Evolutionary conservation across 1,284 basidiomycete genomes (phyloP), one percentile per base, ranked within the genome.

Genomic region (Somion occarium): DNA sequence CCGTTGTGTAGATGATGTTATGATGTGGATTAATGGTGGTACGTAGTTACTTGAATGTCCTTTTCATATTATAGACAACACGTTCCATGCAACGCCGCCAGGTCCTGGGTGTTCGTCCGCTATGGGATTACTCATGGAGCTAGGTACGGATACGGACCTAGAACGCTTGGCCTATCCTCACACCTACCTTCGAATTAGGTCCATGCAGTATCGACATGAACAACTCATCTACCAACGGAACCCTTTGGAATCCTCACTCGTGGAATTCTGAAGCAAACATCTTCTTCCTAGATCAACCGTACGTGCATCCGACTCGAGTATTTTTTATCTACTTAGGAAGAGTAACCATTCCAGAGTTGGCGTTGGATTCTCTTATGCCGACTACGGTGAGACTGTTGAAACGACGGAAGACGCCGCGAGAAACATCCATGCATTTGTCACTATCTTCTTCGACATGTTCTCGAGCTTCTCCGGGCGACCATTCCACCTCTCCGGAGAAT

Each of bases 401-500:
- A 84, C 80, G 0, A 85, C 87, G 0, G 86, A 90, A 64, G 80
- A 84, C 26, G 88, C 88, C 0, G 84, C 85, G 3, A 76, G 76
- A 55, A 83, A 90, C 64, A 70, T 90, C 19, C 73, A 83, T 46
- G 83, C 86, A 0, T 90, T 91, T 67, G 69, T 88, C 47, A 71
- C 78, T 11, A 85, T 89, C 51, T 90, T 88, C 68, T 89, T 88
- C 57, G 82, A 89, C 57, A 80, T 80, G 0, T 91, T 90, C 61
- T 67, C 67, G n/a, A 77, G 87, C 55, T 86, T 85, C 61, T 60
- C 76, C 39, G 83, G 82, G 4, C 69, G 85, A 23, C 72, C 76
- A 2, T 72, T 89, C 51, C 85, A 89, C 61, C 71, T 90, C 47
- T 73, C 85, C 1, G 85, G 86, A 38, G 86, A 90, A 65, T 85